These are phyloP conservation scores for Pyricularia grisea DNA, from an alignment of 2,329 filamentous ascomycete genomes.

Conservation along the genomic window DNA sequence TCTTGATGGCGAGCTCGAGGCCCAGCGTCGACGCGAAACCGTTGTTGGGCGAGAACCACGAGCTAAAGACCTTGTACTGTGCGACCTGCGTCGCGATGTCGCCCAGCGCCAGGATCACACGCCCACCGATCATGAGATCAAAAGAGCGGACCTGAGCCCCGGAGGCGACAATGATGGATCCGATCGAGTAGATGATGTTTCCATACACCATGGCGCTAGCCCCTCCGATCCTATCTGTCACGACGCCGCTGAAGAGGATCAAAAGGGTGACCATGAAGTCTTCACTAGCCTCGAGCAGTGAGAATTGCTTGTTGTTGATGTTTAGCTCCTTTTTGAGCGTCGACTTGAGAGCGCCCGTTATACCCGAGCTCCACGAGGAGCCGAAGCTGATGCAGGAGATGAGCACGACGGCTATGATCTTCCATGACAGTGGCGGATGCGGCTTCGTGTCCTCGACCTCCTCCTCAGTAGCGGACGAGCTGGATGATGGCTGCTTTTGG, in stretches of 20 bases:
- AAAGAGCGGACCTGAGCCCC: constrained; percentile 46
- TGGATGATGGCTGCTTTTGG: too few relatives aligned
- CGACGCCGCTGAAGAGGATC: constrained; percentile 42
- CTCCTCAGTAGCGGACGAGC: too few relatives aligned
- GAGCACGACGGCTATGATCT: too few relatives aligned
- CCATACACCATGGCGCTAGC: constrained; percentile 45
- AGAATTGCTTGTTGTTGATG: constrained; percentile 51
- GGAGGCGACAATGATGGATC: constrained; percentile 48
- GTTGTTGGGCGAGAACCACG: constrained; percentile 52
- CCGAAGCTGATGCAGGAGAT: constrained; percentile 5
- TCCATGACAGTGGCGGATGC: too few relatives aligned
- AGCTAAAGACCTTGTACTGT: constrained; percentile 56
- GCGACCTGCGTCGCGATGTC: constrained; percentile 56
- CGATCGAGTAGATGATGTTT: constrained; percentile 49
- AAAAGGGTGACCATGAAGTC: constrained; percentile 52
- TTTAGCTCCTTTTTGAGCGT: constrained; percentile 29
- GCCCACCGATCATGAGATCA: constrained; percentile 50
- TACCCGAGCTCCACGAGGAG: constrained; percentile 10
- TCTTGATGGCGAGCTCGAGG: constrained; percentile 50
- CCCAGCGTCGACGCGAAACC: constrained; percentile 54
- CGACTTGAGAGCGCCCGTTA: constrained; percentile 11
- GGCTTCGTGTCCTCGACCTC: too few relatives aligned
- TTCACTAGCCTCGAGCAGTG: constrained; percentile 49
- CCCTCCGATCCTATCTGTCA: constrained; percentile 19
- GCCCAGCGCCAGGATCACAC: constrained; percentile 46